These are phyloP conservation scores for Priceomyces fermenticarens DNA, from an alignment of 805 yeast genomes.

Conservation along the genomic window DNA sequence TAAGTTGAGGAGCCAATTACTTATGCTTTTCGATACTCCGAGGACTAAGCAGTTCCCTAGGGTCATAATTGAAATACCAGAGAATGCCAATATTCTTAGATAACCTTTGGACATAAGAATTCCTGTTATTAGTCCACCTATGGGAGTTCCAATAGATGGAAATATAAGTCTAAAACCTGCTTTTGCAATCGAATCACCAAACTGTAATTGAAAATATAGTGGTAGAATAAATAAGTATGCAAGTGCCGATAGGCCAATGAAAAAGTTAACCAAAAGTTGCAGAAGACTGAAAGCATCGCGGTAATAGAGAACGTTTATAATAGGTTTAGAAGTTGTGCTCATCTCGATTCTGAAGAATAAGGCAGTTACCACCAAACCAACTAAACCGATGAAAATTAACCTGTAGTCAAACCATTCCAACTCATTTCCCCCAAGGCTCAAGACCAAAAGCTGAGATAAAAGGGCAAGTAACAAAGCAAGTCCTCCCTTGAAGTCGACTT, in stretches of 20 bases:
- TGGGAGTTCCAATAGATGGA: constrained; percentile 41
- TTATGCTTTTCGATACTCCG: constrained; percentile 15
- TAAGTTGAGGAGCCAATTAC: constrained; percentile 23
- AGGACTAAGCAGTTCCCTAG: constrained; percentile 32
- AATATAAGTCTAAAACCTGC: constrained; percentile 41
- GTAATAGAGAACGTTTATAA: constrained; percentile 28
- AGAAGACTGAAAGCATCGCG: constrained; percentile 19
- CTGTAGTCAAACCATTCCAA: constrained; percentile 13
- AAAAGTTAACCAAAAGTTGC: constrained; percentile 25
- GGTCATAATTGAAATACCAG: constrained; percentile 33
- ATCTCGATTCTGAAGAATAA: constrained; percentile 18
- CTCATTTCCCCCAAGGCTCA: constrained; percentile 22
- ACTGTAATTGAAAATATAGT: constrained; percentile 38
- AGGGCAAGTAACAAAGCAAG: constrained; percentile 28
- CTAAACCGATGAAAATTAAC: constrained; percentile 11
- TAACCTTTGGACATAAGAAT: constrained; percentile 29
- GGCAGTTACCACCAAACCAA: constrained; percentile 10
- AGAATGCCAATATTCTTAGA: constrained; percentile 22
- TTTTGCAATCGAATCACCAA: constrained; percentile 37
- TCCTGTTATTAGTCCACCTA: constrained; percentile 41
- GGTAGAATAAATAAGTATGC: constrained; percentile 44
- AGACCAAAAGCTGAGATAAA: constrained; percentile 24
- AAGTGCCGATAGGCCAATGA: constrained; percentile 37
- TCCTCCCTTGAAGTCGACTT: constrained; percentile 35
- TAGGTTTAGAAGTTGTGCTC: constrained; percentile 24